These are phyloP conservation scores for Lyophyllum shimeji DNA, from an alignment of 768 basidiomycete species.

Conservation along the genomic window DNA sequence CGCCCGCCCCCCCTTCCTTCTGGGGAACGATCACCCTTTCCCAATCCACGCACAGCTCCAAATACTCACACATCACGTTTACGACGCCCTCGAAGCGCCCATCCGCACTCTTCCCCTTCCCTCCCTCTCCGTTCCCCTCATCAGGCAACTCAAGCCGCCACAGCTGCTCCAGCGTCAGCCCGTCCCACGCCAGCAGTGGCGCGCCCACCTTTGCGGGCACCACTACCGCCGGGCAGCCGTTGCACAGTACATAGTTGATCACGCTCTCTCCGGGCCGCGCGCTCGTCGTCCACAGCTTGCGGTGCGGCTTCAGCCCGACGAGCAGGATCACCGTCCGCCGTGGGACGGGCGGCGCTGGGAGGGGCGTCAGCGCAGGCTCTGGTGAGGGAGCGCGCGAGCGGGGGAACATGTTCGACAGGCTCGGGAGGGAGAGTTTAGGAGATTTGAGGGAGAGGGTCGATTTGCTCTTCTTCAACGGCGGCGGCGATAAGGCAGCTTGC, in stretches of 20 bases:
- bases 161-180: constrained; percentile 54
- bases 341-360: constrained; percentile 42
- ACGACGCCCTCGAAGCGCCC: constrained; percentile 54
- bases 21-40: constrained; percentile 38
- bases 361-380: constrained; percentile 40
- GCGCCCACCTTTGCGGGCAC: constrained; percentile 59
- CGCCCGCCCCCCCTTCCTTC: constrained; percentile 3
- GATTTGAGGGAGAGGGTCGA: constrained; percentile 27
- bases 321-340: constrained; percentile 58
- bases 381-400: constrained; percentile 55
- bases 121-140: constrained; percentile 24
- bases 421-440: too few relatives aligned
- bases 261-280: constrained; percentile 62
- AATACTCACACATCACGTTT: constrained; percentile 53
- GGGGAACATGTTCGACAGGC: constrained; percentile 42
- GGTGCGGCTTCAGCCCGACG: constrained; percentile 61
- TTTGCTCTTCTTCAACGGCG: constrained; percentile 11
- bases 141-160: constrained; percentile 50
- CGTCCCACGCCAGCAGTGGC: constrained; percentile 66
- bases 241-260: constrained; percentile 58
- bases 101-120: constrained; percentile 24
- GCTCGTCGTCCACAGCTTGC: constrained; percentile 57
- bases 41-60: constrained; percentile 67
- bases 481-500: too few relatives aligned
- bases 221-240: constrained; percentile 60